A percentile compares a stretch with the other conserved stretches of the same genome.
phyloP scores from a whole-genome alignment of 2,329 filamentous ascomycete species.

The Fusarium circinatum region DNA sequence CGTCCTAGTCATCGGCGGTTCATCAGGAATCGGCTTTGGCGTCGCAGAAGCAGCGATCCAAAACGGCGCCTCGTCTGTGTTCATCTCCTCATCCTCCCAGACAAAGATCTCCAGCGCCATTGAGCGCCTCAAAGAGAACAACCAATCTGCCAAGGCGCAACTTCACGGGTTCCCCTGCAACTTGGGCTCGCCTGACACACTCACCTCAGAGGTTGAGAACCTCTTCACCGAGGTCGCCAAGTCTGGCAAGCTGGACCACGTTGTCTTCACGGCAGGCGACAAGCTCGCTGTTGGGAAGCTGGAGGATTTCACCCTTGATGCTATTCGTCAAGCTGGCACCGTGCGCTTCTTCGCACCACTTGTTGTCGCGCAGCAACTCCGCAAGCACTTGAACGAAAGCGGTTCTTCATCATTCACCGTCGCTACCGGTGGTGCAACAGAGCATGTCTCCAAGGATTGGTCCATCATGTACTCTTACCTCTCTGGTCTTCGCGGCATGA shows the following conservation, averaged over 20 bases:
- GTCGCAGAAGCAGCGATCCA: slow-evolving; percentile 35
- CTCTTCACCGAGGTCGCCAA: slow-evolving; percentile 26
- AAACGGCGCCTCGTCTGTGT: slow-evolving; percentile 25
- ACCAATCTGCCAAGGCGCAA: slow-evolving; percentile 21
- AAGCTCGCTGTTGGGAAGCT: slow-evolving; percentile 23
- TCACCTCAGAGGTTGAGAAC: slow-evolving; percentile 22
- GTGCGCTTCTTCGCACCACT: slow-evolving; percentile 35
- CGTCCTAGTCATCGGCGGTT: slow-evolving; percentile 39
- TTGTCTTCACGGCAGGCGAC: slow-evolving; percentile 36
- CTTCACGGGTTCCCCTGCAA: slow-evolving; percentile 32
- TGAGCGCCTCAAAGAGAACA: slow-evolving; percentile 26
- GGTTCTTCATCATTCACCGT: slow-evolving; percentile 30
- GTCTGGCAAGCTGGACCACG: slow-evolving; percentile 30
- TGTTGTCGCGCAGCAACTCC: slow-evolving; percentile 32
- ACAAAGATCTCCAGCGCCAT: slow-evolving; percentile 17
- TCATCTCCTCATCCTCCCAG: slow-evolving; percentile 29
- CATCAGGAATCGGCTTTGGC: slow-evolving; percentile 37
- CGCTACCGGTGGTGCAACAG: slow-evolving; percentile 22
- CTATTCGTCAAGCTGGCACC: slow-evolving; percentile 28
- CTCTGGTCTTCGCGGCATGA: slow-evolving; percentile 25
- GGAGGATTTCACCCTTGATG: slow-evolving; percentile 15
- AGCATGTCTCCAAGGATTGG: slow-evolving; percentile 33
- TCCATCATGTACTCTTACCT: slow-evolving; percentile 27
- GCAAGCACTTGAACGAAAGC: slow-evolving; percentile 26
- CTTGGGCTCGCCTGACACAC: slow-evolving; percentile 13